Conservation (phyloP, 2,329 filamentous ascomycete species). For the Penicillium sp. region DNA sequence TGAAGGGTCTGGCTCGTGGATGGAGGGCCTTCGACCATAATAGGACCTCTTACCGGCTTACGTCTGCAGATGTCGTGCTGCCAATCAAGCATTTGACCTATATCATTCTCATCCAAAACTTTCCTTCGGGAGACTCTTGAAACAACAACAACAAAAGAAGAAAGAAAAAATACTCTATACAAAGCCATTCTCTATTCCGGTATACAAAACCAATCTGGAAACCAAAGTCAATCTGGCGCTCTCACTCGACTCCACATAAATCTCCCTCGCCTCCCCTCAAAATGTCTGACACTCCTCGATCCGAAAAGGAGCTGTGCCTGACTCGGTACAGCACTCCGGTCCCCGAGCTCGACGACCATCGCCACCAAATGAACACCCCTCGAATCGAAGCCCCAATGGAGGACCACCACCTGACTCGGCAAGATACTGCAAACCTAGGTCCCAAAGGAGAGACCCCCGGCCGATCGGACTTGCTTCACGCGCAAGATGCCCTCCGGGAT, state of each 20-base stretch:
- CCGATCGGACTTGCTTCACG: constrained; percentile 50
- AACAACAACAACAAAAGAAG: constrained; percentile 4
- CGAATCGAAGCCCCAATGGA: constrained; percentile 42
- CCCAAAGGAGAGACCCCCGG: constrained; percentile 54
- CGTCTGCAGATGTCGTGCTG: constrained; percentile 31
- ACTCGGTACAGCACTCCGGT: constrained; percentile 67
- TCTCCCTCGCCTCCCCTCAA: constrained; percentile 14
- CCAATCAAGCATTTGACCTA: constrained; percentile 18
- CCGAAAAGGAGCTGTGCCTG: constrained; percentile 63
- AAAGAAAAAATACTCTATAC: constrained; percentile 7
- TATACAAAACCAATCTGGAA: neutral
- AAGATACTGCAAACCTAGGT: constrained; percentile 52
- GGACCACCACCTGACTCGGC: constrained; percentile 36
- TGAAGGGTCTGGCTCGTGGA: constrained; percentile 49
- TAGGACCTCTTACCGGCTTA: constrained; percentile 30
- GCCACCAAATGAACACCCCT: constrained; percentile 53
- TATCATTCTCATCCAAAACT: neutral
- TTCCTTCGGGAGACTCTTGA: neutral
- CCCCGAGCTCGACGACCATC: constrained; percentile 81
- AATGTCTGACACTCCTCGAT: constrained; percentile 63
- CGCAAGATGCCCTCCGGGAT: constrained; percentile 52
- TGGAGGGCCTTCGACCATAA: constrained; percentile 37
- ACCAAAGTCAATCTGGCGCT: constrained; percentile 23
- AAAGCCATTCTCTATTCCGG: no score
- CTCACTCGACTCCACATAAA: constrained; percentile 11